A percentile compares a stretch with the other conserved stretches of the same genome.
Evolutionary conservation across 2,329 filamentous ascomycete species (phyloP).

Genomic region (Cucurbitaria berberidis): DNA sequence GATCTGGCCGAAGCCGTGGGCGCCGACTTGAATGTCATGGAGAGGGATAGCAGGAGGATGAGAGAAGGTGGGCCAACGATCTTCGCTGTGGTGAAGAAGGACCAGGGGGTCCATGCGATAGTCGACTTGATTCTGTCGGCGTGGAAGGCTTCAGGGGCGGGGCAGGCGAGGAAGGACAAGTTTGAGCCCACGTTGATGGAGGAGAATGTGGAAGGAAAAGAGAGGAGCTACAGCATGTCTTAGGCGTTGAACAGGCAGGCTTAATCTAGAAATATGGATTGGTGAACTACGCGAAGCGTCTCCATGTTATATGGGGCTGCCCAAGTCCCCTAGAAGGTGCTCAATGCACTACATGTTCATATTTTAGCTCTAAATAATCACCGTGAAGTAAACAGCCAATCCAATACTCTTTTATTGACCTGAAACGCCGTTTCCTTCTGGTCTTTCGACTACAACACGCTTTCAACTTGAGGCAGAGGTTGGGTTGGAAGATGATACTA

Average conservation of each 20-base stretch:
- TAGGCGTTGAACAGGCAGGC: neutral
- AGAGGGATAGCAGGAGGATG: constrained; percentile 92
- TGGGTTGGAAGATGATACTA: too few relatives aligned
- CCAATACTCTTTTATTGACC: too few relatives aligned
- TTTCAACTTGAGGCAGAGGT: too few relatives aligned
- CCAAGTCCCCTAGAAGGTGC: too few relatives aligned
- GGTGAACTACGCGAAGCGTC: too few relatives aligned
- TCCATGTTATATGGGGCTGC: too few relatives aligned
- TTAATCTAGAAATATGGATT: too few relatives aligned
- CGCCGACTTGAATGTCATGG: constrained; percentile 91
- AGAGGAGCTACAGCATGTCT: constrained; percentile 18
- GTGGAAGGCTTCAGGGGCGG: constrained; percentile 87
- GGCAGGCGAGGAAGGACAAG: constrained; percentile 44
- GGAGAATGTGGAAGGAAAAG: constrained; percentile 19
- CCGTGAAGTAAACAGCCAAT: too few relatives aligned
- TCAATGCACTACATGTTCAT: too few relatives aligned
- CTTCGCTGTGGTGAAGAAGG: constrained; percentile 96
- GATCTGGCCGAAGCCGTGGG: constrained; percentile 90
- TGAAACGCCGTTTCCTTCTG: too few relatives aligned
- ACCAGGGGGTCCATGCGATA: constrained; percentile 83
- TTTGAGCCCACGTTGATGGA: constrained; percentile 45
- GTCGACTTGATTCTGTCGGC: constrained; percentile 86
- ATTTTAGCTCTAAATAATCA: too few relatives aligned
- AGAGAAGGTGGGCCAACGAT: constrained; percentile 92
- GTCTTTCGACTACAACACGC: too few relatives aligned